Evolutionary conservation across 2,329 filamentous ascomycete genomes (phyloP).

Genomic region (Sarocladium oryzae): DNA sequence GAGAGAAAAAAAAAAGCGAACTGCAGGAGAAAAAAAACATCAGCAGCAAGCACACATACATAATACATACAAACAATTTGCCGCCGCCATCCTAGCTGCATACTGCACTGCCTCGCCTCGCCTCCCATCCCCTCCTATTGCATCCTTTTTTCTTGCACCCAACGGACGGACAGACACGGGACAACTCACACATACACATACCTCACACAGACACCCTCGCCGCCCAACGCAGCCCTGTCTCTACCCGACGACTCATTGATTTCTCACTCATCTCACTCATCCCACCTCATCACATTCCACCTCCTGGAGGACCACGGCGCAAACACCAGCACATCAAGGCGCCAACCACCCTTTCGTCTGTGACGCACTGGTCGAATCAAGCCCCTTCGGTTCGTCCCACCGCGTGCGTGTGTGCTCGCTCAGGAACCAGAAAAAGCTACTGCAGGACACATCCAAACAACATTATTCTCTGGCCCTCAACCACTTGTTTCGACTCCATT

Average conservation of each 20-base stretch:
- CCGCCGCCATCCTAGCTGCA: too few species aligned
- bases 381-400: conserved; percentile 16
- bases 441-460: conserved; percentile 13
- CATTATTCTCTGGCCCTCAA: neutral
- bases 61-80: too few species aligned
- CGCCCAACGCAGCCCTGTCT: conserved; percentile 5
- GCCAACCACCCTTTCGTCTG: neutral
- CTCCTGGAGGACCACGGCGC: neutral
- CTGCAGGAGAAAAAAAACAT: neutral
- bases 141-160: neutral
- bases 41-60: too few species aligned
- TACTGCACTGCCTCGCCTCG: too few species aligned
- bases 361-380: neutral
- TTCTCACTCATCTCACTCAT: neutral
- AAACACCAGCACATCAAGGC: neutral
- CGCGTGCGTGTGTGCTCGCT: conserved; percentile 18
- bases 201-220: neutral
- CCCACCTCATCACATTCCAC: neutral
- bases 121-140: too few species aligned
- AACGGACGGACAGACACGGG: too few species aligned
- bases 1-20: neutral
- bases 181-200: conserved; percentile 1
- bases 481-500: conserved; percentile 24
- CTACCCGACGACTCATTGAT: neutral
- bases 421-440: conserved; percentile 16